Conservation (phyloP, 2,329 filamentous ascomycete species). For the Zasmidium angulare region DNA sequence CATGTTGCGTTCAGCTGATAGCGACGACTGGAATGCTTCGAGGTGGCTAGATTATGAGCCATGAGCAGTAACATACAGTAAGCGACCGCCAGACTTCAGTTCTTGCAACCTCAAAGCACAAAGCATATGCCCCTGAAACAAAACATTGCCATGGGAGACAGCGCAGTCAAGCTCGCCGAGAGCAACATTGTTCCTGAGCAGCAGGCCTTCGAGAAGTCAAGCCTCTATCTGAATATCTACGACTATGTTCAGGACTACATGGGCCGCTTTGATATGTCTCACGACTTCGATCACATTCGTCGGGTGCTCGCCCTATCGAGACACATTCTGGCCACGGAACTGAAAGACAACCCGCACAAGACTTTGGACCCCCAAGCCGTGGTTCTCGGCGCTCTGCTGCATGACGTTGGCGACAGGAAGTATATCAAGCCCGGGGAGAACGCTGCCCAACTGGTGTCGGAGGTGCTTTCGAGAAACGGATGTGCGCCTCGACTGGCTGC, state of each 20-base stretch:
- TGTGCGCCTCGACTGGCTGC: slow-evolving; percentile 59
- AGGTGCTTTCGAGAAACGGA: slow-evolving; percentile 58
- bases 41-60: not conserved
- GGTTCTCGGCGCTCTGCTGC: slow-evolving; percentile 57
- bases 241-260: slow-evolving; percentile 70
- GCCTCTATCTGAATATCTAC: slow-evolving; percentile 41
- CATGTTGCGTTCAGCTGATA: no score
- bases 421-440: slow-evolving; percentile 57
- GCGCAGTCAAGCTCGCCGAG: not conserved
- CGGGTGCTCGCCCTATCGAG: slow-evolving; percentile 75
- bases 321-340: slow-evolving; percentile 55
- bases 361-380: slow-evolving; percentile 30
- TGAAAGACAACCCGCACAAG: slow-evolving; percentile 23
- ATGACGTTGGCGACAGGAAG: slow-evolving; percentile 87
- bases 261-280: slow-evolving; percentile 77
- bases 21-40: not conserved
- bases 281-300: slow-evolving; percentile 82
- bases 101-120: not conserved
- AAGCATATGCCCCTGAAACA: not conserved
- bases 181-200: not conserved
- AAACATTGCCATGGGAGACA: not conserved
- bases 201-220: slow-evolving; percentile 30
- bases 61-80: no score
- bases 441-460: slow-evolving; percentile 58
- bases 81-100: not conserved